Conservation (phyloP, 2,329 filamentous ascomycete species). For the Fusarium luffae region DNA sequence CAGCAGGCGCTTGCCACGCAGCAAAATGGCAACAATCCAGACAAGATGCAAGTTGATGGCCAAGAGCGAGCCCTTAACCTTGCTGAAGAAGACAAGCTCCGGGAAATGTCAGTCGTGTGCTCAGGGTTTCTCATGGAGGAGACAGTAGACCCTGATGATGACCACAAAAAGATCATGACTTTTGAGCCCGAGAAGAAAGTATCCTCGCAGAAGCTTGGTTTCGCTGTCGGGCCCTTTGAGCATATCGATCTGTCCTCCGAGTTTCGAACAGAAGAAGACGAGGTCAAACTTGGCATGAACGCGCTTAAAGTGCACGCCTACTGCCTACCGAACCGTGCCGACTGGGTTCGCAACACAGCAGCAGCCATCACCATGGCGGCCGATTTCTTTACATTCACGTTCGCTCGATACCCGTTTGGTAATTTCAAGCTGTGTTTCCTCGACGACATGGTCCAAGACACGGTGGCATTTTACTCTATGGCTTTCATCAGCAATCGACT, state of each 20-base stretch:
- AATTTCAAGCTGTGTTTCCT: slow-evolving; percentile 95
- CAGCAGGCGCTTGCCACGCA: slow-evolving; percentile 60
- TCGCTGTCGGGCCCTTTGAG: slow-evolving; percentile 94
- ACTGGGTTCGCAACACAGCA: slow-evolving; percentile 88
- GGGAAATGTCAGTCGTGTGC: slow-evolving; percentile 91
- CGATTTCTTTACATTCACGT: slow-evolving; percentile 90
- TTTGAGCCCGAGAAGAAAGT: slow-evolving; percentile 82
- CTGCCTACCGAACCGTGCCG: slow-evolving; percentile 83
- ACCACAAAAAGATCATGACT: slow-evolving; percentile 86
- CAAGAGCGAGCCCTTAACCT: slow-evolving; percentile 58
- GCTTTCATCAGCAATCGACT: slow-evolving; percentile 88
- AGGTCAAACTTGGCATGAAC: slow-evolving; percentile 88
- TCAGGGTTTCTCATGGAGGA: slow-evolving; percentile 91
- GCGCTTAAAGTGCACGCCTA: slow-evolving; percentile 91
- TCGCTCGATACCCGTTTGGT: slow-evolving; percentile 89
- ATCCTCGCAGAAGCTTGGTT: slow-evolving; percentile 89
- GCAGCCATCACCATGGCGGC: slow-evolving; percentile 85
- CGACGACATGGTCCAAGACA: slow-evolving; percentile 84
- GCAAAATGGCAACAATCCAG: slow-evolving; percentile 49
- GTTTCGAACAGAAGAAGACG: slow-evolving; percentile 89
- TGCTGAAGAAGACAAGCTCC: slow-evolving; percentile 82
- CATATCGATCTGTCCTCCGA: slow-evolving; percentile 86
- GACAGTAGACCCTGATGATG: slow-evolving; percentile 77
- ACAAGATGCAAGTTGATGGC: slow-evolving; percentile 55
- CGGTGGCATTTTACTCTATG: slow-evolving; percentile 81